These are phyloP conservation scores for Debaryomyces tyrocola DNA, from an alignment of 805 yeast genomes.

Conservation along the genomic window DNA sequence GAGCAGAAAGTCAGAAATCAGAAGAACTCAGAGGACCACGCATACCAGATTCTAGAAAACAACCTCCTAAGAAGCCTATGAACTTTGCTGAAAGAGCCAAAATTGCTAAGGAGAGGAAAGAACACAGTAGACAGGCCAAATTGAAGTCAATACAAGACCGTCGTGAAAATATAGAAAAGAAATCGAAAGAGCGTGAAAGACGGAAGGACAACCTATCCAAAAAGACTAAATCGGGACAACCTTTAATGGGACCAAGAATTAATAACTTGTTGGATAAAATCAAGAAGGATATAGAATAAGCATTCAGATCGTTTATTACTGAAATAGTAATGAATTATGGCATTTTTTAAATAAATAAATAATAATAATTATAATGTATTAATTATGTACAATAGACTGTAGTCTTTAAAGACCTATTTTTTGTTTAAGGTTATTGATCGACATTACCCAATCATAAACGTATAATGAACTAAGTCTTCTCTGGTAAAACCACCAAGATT, in stretches of 20 bases:
- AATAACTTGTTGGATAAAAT: slow-evolving; percentile 76
- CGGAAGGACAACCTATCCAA: slow-evolving; percentile 41
- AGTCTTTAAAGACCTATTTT: slow-evolving; percentile 2
- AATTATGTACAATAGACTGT: background rate
- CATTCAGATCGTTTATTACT: background rate
- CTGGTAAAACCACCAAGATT: slow-evolving; percentile 36
- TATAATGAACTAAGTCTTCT: slow-evolving; percentile 30
- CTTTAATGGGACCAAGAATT: slow-evolving; percentile 87
- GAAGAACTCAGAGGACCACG: slow-evolving; percentile 25
- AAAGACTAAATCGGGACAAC: slow-evolving; percentile 79
- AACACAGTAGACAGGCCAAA: slow-evolving; percentile 36
- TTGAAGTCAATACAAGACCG: slow-evolving; percentile 41
- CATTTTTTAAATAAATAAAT: slow-evolving; percentile 1
- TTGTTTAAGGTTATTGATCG: slow-evolving; percentile 13
- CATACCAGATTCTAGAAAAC: slow-evolving; percentile 17
- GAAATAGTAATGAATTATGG: background rate
- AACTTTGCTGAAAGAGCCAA: slow-evolving; percentile 47
- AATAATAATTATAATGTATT: background rate
- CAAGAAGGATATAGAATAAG: slow-evolving; percentile 40
- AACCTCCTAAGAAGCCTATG: slow-evolving; percentile 25
- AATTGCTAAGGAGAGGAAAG: slow-evolving; percentile 48
- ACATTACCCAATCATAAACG: slow-evolving; percentile 33
- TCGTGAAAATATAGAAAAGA: slow-evolving; percentile 30
- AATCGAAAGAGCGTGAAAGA: slow-evolving; percentile 42
- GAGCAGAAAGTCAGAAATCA: slow-evolving; percentile 13